Conservation (phyloP, 1,284 basidiomycete species). For the Trametes hirsuta region DNA sequence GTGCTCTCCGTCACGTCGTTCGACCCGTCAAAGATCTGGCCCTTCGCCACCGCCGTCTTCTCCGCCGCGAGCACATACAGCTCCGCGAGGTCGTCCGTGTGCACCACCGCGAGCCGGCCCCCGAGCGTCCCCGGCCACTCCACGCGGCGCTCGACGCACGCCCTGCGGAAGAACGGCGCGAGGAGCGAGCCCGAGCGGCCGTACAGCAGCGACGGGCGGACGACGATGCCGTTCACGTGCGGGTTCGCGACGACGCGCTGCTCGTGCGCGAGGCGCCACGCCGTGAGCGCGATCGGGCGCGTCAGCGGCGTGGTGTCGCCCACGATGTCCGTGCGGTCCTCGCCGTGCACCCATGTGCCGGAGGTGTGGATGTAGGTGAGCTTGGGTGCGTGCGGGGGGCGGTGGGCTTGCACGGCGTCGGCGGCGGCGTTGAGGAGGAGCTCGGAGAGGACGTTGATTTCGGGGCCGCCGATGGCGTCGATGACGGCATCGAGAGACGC, state of each 20-base stretch:
- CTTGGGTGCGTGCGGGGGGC: conserved; percentile 41
- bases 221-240: conserved; percentile 51
- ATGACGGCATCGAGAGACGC: conserved; percentile 50
- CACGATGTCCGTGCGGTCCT: conserved; percentile 38
- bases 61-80: conserved; percentile 49
- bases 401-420: conserved; percentile 30
- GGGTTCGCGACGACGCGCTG: conserved; percentile 37
- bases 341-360: conserved; percentile 51
- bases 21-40: conserved; percentile 48
- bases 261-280: conserved; percentile 44
- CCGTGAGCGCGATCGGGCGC: conserved; percentile 34
- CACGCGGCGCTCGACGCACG: conserved; percentile 39
- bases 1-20: conserved; percentile 49
- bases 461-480: conserved; percentile 37
- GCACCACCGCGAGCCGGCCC: conserved; percentile 46
- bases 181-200: conserved; percentile 49
- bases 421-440: conserved; percentile 41
- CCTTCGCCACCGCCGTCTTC: conserved; percentile 41
- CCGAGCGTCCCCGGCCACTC: conserved; percentile 45
- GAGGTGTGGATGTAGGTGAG: conserved; percentile 56
- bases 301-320: conserved; percentile 41
- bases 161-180: conserved; percentile 42
- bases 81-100: conserved; percentile 56
- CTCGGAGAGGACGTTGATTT: conserved; percentile 27
- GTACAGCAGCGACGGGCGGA: conserved; percentile 52